Base-by-base conservation (phyloP, 2,329 filamentous ascomycete genomes). In the Pestalotiopsis sp. region DNA sequence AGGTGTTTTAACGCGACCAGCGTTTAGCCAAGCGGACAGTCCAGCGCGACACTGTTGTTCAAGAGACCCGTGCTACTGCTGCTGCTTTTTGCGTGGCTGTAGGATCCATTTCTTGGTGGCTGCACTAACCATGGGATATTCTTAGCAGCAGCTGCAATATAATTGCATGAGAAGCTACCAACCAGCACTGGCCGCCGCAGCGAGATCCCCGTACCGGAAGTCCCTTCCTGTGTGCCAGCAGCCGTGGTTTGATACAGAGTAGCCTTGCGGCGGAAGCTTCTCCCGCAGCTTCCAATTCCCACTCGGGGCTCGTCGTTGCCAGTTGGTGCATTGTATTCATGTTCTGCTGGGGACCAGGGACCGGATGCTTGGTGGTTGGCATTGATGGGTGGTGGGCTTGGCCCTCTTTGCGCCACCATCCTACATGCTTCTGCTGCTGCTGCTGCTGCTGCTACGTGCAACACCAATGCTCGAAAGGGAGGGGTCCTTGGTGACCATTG, bases 181-280 rank as follows among this genome's bases (percentile, higher is more conserved):
- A 11, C 45, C 20, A 9, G 17, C 45, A n/a, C 20, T 36, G 31
- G 45, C 13, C 2, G 20, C 17, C 23, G 11, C 57, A 59, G n/a
- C 57, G 27, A 59, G 23, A 59, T 59, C 57, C 57, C 57, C 57
- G 57, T 59, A 27, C 57, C 57, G 57, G 57, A 59, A 27, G 23
- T 6, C 12, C 11, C 13, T 36, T 23, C 57, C 31, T 36, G 27
- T 31, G 31, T 27, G 27, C 9, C 57, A 27, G 23, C 12, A 27
- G 9, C 57, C 25, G 14, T 17, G 57, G 23, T 36, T 52, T 52
- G 45, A 52, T 20, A n/a, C 45, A 52, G 14, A 59, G 57, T 59
- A 59, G 57, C n/a, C 57, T 27, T 59, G 12, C 25, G 27, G 20
- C 57, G 57, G 57, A 27, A 59, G 57, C 57, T 36, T 27, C 20